Evolutionary conservation across 352 stramenopile species (phyloP), one percentile per base, ranked within the genome.

Genomic region (Globisporangium cylindrosporum): DNA sequence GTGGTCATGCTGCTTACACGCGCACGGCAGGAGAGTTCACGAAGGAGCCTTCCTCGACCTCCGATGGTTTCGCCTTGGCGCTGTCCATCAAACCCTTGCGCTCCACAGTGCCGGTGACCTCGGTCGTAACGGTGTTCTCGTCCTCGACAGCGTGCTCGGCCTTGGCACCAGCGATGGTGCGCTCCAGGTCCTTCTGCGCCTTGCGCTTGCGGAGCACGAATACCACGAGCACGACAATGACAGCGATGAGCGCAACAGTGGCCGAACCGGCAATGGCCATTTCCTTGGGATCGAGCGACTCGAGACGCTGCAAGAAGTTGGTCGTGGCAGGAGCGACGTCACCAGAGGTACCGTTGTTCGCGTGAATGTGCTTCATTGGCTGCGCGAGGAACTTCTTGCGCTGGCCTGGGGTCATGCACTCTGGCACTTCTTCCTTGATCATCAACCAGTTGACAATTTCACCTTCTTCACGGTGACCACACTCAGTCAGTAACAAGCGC

Each of bases 381-480:
- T 95, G 88, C 0, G 81, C 72, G 10, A 95, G 73, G 80, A 92
- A 95, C 62, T 84, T 82, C 77, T 89, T 89, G 68, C 88, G 88
- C 74, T 93, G 80, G 7, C 66, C 57, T 0, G 86, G 86, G 9
- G 88, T 94, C 86, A 94, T 92, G 75, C 88, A 95, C 67, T 92
- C 78, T 15, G 88, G 87, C 67, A 93, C 82, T 48, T 94, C 81
- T 38, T 92, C 81, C 62, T 90, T 79, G 43, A 94, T 93, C 66
- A 84, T 88, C 53, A 95, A 70, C 88, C 88, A 95, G 80, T 95
- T 95, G 66, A 91, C 73, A 72, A 94, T 92, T 62, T 93, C 86
- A 32, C 88, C 86, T 27, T 88, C 83, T 66, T 94, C 88, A 79
- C 84, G 82, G 71, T 94, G 84, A 72, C 88, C 88, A 36, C 88